Evolutionary conservation across 2,329 filamentous ascomycete species (phyloP).

Genomic region (Colletotrichum somersetense): DNA sequence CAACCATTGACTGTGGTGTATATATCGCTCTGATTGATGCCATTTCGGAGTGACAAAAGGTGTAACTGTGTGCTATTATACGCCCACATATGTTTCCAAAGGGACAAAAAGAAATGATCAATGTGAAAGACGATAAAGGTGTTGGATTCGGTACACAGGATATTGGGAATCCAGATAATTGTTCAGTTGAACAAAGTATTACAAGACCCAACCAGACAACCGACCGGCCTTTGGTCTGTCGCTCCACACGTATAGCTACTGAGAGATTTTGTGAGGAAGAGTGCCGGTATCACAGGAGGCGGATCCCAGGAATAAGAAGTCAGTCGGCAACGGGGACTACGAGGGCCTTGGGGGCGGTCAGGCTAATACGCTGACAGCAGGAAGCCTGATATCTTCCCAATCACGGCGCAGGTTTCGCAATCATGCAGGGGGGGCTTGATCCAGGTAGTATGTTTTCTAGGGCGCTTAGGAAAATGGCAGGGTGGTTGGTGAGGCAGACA

Average conservation of each 20-base stretch:
- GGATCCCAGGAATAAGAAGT: no score
- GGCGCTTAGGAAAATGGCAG: background rate
- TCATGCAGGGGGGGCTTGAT: background rate
- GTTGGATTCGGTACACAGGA: background rate
- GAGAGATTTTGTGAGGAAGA: background rate
- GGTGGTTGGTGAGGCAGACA: background rate
- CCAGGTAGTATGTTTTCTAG: background rate
- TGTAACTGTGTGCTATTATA: no score
- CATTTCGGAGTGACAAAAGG: background rate
- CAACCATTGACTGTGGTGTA: slow-evolving; percentile 47
- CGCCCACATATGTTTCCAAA: background rate
- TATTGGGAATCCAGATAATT: background rate
- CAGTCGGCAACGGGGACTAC: background rate
- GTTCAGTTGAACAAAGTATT: background rate
- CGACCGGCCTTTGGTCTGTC: background rate
- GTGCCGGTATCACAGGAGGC: background rate
- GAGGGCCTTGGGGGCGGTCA: background rate
- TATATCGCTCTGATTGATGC: slow-evolving; percentile 3
- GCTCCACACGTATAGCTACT: background rate
- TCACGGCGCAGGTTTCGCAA: background rate
- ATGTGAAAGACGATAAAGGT: background rate
- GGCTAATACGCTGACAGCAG: background rate
- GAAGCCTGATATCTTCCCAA: background rate
- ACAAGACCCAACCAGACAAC: background rate
- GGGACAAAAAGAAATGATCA: background rate